Conservation (phyloP, 1,284 basidiomycete genomes). For the Grifola frondosa region DNA sequence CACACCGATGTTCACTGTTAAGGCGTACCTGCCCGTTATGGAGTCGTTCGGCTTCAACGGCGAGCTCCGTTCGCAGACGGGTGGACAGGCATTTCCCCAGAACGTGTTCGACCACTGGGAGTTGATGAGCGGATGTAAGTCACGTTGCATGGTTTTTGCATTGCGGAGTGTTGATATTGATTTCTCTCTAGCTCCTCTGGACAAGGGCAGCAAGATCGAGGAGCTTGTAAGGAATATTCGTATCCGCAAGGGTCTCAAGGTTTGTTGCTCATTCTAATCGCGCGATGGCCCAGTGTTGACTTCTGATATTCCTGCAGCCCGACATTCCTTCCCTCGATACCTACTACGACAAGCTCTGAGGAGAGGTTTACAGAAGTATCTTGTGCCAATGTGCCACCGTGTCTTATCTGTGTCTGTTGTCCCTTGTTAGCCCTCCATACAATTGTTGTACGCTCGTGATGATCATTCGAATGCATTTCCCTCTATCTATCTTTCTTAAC, state of each 20-base stretch:
- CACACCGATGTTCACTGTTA: conserved; percentile 99
- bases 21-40: conserved; percentile 95
- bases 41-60: conserved; percentile 99
- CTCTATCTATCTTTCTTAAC: too few relatives aligned
- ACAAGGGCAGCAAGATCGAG: conserved; percentile 90
- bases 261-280: conserved; percentile 28
- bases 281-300: conserved; percentile 6
- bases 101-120: conserved; percentile 94
- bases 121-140: conserved; percentile 76
- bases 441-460: conserved; percentile 20
- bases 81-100: conserved; percentile 98
- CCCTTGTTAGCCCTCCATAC: conserved; percentile 19
- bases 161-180: conserved; percentile 9
- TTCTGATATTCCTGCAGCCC: conserved; percentile 45
- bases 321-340: conserved; percentile 84
- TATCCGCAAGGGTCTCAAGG: conserved; percentile 91
- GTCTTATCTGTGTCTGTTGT: conserved; percentile 24
- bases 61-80: conserved; percentile 89
- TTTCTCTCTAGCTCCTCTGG: conserved; percentile 61
- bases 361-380: conserved; percentile 25
- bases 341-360: conserved; percentile 84
- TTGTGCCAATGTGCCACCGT: conserved; percentile 24
- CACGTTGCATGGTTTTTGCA: conserved; percentile 21
- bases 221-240: conserved; percentile 85
- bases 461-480: conserved; percentile 12